Conservation (phyloP, 2,329 filamentous ascomycete species). For the Fusarium sp. region DNA sequence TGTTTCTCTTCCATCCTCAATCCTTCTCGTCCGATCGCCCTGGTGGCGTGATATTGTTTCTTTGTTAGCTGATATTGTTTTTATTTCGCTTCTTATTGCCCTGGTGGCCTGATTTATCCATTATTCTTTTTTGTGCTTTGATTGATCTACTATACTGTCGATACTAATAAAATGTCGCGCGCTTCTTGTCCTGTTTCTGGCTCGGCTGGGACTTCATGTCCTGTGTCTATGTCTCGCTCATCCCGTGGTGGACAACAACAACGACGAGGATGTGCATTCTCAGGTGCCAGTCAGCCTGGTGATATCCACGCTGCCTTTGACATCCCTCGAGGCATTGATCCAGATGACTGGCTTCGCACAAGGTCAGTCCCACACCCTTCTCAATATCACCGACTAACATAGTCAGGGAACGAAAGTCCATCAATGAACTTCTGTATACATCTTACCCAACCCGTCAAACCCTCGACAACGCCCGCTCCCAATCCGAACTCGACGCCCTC, state of each 20-base stretch:
- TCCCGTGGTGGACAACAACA: background rate
- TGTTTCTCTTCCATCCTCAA: background rate
- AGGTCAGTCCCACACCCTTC: slow-evolving; percentile 19
- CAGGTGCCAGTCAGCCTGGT: slow-evolving; percentile 29
- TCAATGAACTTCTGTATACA: slow-evolving; percentile 62
- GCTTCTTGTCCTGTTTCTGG: slow-evolving; percentile 51
- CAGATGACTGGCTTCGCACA: slow-evolving; percentile 60
- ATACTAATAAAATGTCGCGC: slow-evolving; percentile 46
- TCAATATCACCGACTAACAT: background rate
- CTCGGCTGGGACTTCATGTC: slow-evolving; percentile 45
- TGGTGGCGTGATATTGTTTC: slow-evolving; percentile 6
- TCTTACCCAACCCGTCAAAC: slow-evolving; percentile 57
- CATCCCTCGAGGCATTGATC: slow-evolving; percentile 59
- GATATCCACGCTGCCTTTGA: slow-evolving; percentile 42
- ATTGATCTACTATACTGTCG: background rate
- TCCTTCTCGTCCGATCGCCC: background rate
- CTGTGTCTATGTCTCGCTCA: slow-evolving; percentile 12
- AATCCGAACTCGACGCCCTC: slow-evolving; percentile 60
- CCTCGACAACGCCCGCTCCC: slow-evolving; percentile 52
- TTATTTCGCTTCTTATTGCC: slow-evolving; percentile 4
- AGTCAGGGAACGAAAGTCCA: slow-evolving; percentile 57
- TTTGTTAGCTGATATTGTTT: background rate
- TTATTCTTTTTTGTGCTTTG: background rate
- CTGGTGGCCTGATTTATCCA: background rate
- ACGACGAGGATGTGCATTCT: slow-evolving; percentile 38